Base-by-base conservation (phyloP, 2,329 filamentous ascomycete genomes). In the Penicillium sp. region DNA sequence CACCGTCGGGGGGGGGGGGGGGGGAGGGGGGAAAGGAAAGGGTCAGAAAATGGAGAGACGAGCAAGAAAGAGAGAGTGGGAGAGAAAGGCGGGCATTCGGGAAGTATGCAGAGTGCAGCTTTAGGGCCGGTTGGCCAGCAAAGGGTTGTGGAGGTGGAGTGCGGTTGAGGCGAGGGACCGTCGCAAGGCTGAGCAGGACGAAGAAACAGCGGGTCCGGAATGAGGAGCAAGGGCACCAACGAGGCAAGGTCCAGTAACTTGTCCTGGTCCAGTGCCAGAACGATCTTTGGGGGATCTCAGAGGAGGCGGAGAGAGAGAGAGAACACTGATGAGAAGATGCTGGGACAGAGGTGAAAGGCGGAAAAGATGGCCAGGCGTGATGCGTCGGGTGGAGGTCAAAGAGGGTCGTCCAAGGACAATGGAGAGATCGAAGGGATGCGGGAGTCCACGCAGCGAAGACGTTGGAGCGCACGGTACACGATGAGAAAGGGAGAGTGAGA, bases 131-230 rank as follows among this genome's bases (percentile, higher is more conserved):
- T n/a, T 7, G 8, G 29, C 3, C 29, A 32, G 41, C 45, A 44
- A 50, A 13, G 12, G 34, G 12, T 13, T 24, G 43, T 43, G 44
- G 43, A 49, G 53, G 47, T 34, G 46, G 43, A 40, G 47, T 48
- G 51, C 32, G 35, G 24, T 24, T 36, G 41, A 43, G 41, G 41
- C 18, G 50, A 54, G 48, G 34, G 41, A 25, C 46, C 44, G 33
- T 32, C 13, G 28, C 42, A 43, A 43, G 42, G 42, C 42, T 43
- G 42, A 43, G 25, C 35, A 32, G 29, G 11, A 32, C 8, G 29
- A 11, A 32, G 29, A 11, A 7, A 8, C 29, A 32, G 18, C 18
- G 18, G 18, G 18, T 18, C 18, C 29, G 29, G 29, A 11, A 11
- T 7, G 7, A 32, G 29, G 29, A 8, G 11, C 8, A 32, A 32